These are phyloP conservation scores for Lipomyces chichibuensis DNA, from an alignment of 805 yeast species.

Conservation along the genomic window DNA sequence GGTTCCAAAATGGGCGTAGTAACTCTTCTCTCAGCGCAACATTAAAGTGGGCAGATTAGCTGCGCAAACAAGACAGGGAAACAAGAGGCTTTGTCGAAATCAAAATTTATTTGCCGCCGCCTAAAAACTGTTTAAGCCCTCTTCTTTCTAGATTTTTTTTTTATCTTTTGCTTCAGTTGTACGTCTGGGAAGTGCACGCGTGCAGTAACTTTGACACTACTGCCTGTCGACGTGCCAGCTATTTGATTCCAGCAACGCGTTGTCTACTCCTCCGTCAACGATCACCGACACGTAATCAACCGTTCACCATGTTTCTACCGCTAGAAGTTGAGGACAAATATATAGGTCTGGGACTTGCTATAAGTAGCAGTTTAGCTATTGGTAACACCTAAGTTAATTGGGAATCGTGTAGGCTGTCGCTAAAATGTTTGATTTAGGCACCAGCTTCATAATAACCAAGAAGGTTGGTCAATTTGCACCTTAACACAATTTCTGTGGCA, in stretches of 20 bases:
- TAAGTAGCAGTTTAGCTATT: conserved; percentile 83
- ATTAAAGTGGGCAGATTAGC: background rate
- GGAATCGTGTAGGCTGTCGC: background rate
- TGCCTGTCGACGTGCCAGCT: background rate
- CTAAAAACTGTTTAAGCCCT: background rate
- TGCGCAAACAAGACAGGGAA: background rate
- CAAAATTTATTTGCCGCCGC: background rate
- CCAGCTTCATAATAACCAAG: conserved; percentile 76
- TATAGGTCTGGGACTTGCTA: conserved; percentile 85
- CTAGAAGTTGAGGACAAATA: conserved; percentile 72
- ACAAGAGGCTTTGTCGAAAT: background rate
- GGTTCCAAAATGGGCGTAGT: background rate
- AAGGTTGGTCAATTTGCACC: conserved; percentile 43
- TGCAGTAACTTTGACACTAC: background rate
- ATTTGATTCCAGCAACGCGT: background rate
- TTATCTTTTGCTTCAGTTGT: background rate
- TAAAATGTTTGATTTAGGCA: conserved; percentile 20
- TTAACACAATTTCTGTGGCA: background rate
- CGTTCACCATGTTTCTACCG: conserved; percentile 3
- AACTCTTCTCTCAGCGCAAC: background rate
- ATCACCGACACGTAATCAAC: background rate
- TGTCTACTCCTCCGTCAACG: background rate
- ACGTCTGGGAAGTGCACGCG: background rate
- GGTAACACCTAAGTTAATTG: conserved; percentile 60
- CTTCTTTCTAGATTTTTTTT: background rate